Evolutionary conservation across 2,329 filamentous ascomycete genomes (phyloP).

Genomic region (Diaporthe australafricana): DNA sequence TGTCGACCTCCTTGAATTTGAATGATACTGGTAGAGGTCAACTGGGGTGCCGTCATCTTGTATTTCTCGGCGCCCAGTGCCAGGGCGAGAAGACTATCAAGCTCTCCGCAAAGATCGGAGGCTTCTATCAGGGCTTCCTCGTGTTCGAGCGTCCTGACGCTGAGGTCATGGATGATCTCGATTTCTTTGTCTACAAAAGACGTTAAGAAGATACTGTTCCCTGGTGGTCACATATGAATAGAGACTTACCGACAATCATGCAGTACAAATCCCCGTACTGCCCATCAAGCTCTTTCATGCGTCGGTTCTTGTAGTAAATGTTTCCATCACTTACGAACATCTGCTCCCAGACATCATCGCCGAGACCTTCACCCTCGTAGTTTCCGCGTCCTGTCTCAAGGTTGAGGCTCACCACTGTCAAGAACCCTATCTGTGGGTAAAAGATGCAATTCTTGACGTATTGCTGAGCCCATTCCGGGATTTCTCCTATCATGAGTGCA

Average conservation of each 20-base stretch:
- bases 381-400: constrained; percentile 66
- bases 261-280: constrained; percentile 88
- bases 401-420: constrained; percentile 79
- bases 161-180: constrained; percentile 84
- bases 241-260: constrained; percentile 77
- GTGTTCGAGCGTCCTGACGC: constrained; percentile 76
- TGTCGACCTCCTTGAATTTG: constrained; percentile 84
- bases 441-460: constrained; percentile 83
- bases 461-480: constrained; percentile 69
- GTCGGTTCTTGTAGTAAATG: constrained; percentile 87
- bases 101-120: constrained; percentile 86
- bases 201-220: background rate
- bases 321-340: constrained; percentile 79
- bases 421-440: constrained; percentile 91
- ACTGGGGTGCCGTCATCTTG: constrained; percentile 74
- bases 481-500: constrained; percentile 67
- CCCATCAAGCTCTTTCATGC: constrained; percentile 84
- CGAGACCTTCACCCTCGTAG: constrained; percentile 70
- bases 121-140: constrained; percentile 73
- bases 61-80: constrained; percentile 82
- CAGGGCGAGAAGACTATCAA: constrained; percentile 87
- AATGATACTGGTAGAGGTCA: constrained; percentile 78
- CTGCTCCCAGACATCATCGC: constrained; percentile 77
- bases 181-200: constrained; percentile 79
- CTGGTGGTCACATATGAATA: background rate